Conservation (phyloP, 371 early-diverging fungal species). For the Mucor indicus region DNA sequence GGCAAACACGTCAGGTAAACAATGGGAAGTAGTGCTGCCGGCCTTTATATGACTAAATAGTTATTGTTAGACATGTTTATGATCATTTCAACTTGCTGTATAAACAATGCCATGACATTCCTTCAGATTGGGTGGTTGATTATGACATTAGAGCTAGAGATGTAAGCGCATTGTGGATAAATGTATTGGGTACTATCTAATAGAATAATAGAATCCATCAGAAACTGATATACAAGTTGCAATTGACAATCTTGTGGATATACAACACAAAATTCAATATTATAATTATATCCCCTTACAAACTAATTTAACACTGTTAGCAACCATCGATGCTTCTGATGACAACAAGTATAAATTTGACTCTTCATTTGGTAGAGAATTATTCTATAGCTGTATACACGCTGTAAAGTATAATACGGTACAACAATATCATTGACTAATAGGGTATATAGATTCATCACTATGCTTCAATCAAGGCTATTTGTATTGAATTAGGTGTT, state of each 20-base stretch:
- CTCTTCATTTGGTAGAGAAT: conserved; percentile 58
- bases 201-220: conserved; percentile 20
- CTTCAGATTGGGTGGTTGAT: conserved; percentile 29
- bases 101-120: conserved; percentile 13
- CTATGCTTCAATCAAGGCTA: conserved; percentile 55
- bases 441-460: conserved; percentile 42
- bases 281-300: conserved; percentile 9
- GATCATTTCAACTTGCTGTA: conserved; percentile 44
- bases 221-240: conserved; percentile 37
- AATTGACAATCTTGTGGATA: conserved; percentile 20
- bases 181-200: neutral
- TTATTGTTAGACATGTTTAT: conserved; percentile 26
- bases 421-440: neutral
- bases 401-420: conserved; percentile 15
- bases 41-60: neutral
- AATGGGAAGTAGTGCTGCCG: neutral
- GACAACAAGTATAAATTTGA: conserved; percentile 22
- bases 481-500: conserved; percentile 48
- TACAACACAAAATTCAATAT: conserved; percentile 12
- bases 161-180: conserved; percentile 20
- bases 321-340: conserved; percentile 33
- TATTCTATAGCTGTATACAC: conserved; percentile 63
- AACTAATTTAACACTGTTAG: conserved; percentile 21
- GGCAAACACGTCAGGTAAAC: conserved; percentile 67
- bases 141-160: conserved; percentile 46